A percentile compares a stretch with the other conserved stretches of the same genome.
Evolutionary conservation across 2,329 filamentous ascomycete genomes (phyloP).

Genomic region (Colletotrichum cordylinicola): DNA sequence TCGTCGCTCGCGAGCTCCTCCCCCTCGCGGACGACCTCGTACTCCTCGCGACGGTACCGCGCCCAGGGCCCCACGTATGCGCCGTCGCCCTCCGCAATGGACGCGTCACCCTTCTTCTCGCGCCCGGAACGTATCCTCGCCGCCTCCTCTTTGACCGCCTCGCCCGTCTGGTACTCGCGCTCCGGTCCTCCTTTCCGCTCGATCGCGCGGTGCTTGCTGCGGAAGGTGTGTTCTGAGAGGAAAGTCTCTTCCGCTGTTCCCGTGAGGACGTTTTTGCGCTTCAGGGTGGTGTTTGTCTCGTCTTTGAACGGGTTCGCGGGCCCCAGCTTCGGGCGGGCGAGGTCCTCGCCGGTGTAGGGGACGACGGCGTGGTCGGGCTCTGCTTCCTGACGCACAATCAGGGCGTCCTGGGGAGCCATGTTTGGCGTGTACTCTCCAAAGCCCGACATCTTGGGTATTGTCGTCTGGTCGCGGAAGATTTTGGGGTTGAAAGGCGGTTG

Average conservation of each 20-base stretch:
- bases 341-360: slow-evolving; percentile 73
- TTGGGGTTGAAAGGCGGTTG: slow-evolving; percentile 15
- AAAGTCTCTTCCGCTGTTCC: slow-evolving; percentile 88
- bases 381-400: slow-evolving; percentile 62
- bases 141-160: slow-evolving; percentile 73
- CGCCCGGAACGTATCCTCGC: slow-evolving; percentile 73
- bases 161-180: slow-evolving; percentile 59
- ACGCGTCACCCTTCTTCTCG: slow-evolving; percentile 84
- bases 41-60: slow-evolving; percentile 74
- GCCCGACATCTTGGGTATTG: slow-evolving; percentile 56
- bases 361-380: slow-evolving; percentile 65
- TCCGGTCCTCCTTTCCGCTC: slow-evolving; percentile 68
- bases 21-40: slow-evolving; percentile 75
- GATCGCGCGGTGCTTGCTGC: slow-evolving; percentile 83
- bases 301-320: slow-evolving; percentile 79
- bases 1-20: slow-evolving; percentile 80
- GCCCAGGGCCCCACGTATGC: slow-evolving; percentile 97
- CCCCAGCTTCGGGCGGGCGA: slow-evolving; percentile 69
- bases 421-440: slow-evolving; percentile 71
- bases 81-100: slow-evolving; percentile 83
- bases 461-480: not conserved
- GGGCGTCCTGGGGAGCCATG: slow-evolving; percentile 68
- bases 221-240: slow-evolving; percentile 90
- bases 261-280: slow-evolving; percentile 83
- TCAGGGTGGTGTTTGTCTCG: slow-evolving; percentile 60